Base-by-base conservation (phyloP, 768 basidiomycete species). In the Pleurotus djamor region DNA sequence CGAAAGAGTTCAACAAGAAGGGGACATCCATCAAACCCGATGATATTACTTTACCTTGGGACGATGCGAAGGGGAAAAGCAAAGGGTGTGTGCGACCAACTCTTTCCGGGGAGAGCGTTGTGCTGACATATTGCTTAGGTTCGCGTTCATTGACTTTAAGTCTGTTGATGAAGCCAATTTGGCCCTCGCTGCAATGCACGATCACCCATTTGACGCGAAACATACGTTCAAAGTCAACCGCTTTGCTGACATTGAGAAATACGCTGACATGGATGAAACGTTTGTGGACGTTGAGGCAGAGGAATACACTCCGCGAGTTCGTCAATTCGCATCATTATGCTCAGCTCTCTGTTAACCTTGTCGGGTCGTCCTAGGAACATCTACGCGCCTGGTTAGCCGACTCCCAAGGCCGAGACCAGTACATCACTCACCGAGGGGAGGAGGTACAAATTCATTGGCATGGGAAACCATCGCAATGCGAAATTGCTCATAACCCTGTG, bases 301-400 rank as follows among this genome's bases (percentile, higher is more conserved):
- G 66, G 86, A 88, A 58, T 97, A 88, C 70, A 78, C 77, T 51
- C 80, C 92, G 38, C 87, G 88, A 75, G 94, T 94, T 63, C 35
- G 77, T 32, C 13, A 17, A 38, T 50, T 34, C 21, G 36, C 61
- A 21, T 51, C 59, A 38, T 51, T 47, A 33, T 55, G 21, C 21
- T 5, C 52, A 9, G 16, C 48, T 52, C 50, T 45, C 52, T 54
- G 52, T 34, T 35, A 60, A 59, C 59, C 60, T 16, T 58, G 9
- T 10, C 28, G 17, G 28, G 35, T 7, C 35, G 7, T 43, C 35
- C 28, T 64, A 98, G 94, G 97, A 98, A 71, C 96, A 99, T 76
- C 83, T 98, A 61, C 86, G 93, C 49, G 91, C 92, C 55, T 99
- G 96, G 96, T 83, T 98, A 56, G 92, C 87, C 28, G 97, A 99